Evolutionary conservation across 179 eudicot genomes (phyloP), one percentile per base, ranked within the genome.

Genomic region (Nepenthes alata): DNA sequence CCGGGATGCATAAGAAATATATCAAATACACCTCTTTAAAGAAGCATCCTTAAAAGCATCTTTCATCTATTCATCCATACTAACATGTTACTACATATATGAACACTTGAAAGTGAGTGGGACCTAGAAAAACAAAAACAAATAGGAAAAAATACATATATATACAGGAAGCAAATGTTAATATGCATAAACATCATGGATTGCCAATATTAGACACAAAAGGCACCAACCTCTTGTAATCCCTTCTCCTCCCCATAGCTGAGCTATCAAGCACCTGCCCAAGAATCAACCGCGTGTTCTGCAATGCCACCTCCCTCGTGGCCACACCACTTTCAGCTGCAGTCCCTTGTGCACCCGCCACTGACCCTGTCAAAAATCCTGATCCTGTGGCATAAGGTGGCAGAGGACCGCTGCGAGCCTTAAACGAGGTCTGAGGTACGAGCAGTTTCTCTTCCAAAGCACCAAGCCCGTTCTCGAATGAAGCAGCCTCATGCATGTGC

Each of bases 391-490:
- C 78, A 69, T 67, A 82, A 3, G 53, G 58, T 36, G 80, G 95
- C 54, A 93, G 65, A 5, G 94, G 97, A 44, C 98, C 98, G 66
- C 97, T 93, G 54, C 97, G 83, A 57, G 94, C 95, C 76, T 90
- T 93, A 12, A 87, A 93, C 1, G 98, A 89, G 14, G 84, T 75
- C 74, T 93, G 98, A 58, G 97, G 83, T 50, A 62, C 81, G 53
- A 87, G 94, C 38, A 79, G 38, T 78, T 87, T 93, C 61, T 93
- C 97, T 0, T 93, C 98, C 2, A 72, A 52, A 44, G 84, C 89
- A 66, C 66, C 72, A 36, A 74, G 72, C 25, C 95, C 90, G 51
- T 85, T 89, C 63, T 93, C 97, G 37, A 70, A 72, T 16, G 70
- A 67, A 2, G 78, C 80, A 6, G 75, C 69, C 55, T 93, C 98